Base-by-base conservation (phyloP, 345 rosid species). In the Euclidium syriacum region DNA sequence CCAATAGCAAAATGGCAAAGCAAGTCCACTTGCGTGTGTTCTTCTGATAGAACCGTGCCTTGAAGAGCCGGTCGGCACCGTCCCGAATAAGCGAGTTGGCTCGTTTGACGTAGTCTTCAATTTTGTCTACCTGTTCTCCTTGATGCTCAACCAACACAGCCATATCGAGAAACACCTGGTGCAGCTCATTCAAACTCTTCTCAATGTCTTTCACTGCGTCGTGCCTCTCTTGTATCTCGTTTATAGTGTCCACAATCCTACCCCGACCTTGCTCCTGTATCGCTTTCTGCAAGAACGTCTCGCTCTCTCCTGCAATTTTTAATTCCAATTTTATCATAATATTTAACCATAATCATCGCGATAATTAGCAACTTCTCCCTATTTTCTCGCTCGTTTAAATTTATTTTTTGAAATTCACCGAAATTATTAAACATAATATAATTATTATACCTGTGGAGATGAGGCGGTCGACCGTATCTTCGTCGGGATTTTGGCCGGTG, bases 231-330 rank as follows among this genome's bases (percentile, higher is more conserved):
- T 87, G 94, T 26, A 91, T 86, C 80, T 86, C 91, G 14, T 77
- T 80, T 3, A 86, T 86, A 0, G 96, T 83, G 67, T 86, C 91
- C 76, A 85, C 43, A 35, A 88, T 54, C 19, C 82, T 79, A 3
- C 96, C 96, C 26, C 95, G 78, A 6, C 98, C 98, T 62, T 91
- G 96, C 24, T 91, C 92, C 72, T 86, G 92, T 62, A 91, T 88
- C 1, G 96, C 96, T 33, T 84, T 91, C 52, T 88, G 95, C 41
- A 88, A 76, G 67, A 91, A 86, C 7, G 82, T 86, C 73, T 91
- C 98, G 25, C 96, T 88, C 70, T 88, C 95, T 5, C 98, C 92
- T 88, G 71, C 60, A 76, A 17, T 39, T 20, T 11, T 1, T n/a
- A 11, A 7, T 52, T 46, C 14, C 8, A 33, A 17, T 50, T 38